These are phyloP conservation scores for Alternaria solani DNA, from an alignment of 2,329 filamentous ascomycete species.

Conservation along the genomic window DNA sequence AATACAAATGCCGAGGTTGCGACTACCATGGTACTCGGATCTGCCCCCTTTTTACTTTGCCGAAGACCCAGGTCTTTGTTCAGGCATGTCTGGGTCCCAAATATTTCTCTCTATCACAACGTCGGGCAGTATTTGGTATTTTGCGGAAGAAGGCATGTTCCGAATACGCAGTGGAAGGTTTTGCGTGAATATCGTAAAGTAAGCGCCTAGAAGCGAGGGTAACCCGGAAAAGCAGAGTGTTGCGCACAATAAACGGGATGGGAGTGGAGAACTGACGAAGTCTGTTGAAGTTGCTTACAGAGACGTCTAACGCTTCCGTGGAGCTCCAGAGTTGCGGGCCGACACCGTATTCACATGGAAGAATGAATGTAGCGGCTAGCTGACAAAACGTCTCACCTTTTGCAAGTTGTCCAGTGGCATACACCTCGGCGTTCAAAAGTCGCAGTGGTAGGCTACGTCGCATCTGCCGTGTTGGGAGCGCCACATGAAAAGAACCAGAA, in stretches of 20 bases:
- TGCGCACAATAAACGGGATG: conserved; percentile 1
- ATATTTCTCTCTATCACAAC: not conserved
- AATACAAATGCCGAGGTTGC: not conserved
- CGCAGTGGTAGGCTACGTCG: conserved; percentile 3
- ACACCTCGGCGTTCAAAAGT: conserved; percentile 2
- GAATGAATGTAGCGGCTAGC: not conserved
- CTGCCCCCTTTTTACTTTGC: not conserved
- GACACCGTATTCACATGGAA: conserved; percentile 2
- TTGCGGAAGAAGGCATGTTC: not conserved
- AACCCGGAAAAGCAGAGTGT: not conserved
- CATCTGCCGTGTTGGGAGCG: conserved; percentile 20
- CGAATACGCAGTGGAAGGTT: not conserved
- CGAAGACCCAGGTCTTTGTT: not conserved
- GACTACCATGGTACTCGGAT: conserved; percentile 4
- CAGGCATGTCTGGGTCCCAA: conserved; percentile 1
- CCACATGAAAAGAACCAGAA: conserved; percentile 7
- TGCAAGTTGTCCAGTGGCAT: conserved; percentile 2
- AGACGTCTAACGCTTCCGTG: not conserved
- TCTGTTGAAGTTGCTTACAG: conserved; percentile 1
- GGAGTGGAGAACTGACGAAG: conserved; percentile 2
- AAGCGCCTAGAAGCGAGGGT: conserved; percentile 3
- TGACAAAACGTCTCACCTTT: conserved; percentile 10
- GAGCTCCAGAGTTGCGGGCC: not conserved
- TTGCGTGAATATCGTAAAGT: not conserved
- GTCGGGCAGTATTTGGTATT: not conserved